Evolutionary conservation across 108 stramenopile species (phyloP), one percentile per base, ranked within the genome.

Genomic region (Pseudonitzschia multistriata): DNA sequence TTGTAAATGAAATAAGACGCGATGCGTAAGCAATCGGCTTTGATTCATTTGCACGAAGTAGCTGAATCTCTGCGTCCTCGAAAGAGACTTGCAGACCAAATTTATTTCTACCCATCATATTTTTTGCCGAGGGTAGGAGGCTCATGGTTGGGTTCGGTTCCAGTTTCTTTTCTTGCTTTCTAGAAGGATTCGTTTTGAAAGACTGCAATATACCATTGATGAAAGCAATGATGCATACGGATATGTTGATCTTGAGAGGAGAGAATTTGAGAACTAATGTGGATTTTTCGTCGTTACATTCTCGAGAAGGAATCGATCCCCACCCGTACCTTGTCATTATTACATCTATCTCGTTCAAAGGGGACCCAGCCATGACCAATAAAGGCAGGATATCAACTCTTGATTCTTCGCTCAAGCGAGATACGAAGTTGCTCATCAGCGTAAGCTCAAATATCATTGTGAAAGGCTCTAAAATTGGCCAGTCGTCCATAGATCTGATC

Each of bases 401-500:
- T 28, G 39, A 22, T 24, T 45, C 22, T 19, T 27, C 5, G 0
- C 3, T 54, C 30, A 22, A 6, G 36, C 53, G 3, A 34, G 22
- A 27, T 7, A 55, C 22, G 19, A 64, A 24, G 22, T 15, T 35
- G 21, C 61, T 36, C 3, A 17, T 39, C 19, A 62, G 15, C 29
- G 50, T 42, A 31, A 49, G 17, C 35, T 69, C 79, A 28, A 37
- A 60, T 13, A 70, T 19, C n/a, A 79, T 17, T 19, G 79, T 34
- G 24, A 62, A 74, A 6, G 57, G 70, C 27, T 81, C 80, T 11
- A 81, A 40, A 39, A 81, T 65, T 0, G 80, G 71, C 81, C 76
- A 81, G 39, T 78, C 81, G 33, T 81, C 81, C 24, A 17, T 29
- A 11, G 68, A 71, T 49, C 81, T 62, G 48, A 67, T 29, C 5